phyloP scores from a whole-genome alignment of 164 flowering plant species.

The Liriodendron chinense region DNA sequence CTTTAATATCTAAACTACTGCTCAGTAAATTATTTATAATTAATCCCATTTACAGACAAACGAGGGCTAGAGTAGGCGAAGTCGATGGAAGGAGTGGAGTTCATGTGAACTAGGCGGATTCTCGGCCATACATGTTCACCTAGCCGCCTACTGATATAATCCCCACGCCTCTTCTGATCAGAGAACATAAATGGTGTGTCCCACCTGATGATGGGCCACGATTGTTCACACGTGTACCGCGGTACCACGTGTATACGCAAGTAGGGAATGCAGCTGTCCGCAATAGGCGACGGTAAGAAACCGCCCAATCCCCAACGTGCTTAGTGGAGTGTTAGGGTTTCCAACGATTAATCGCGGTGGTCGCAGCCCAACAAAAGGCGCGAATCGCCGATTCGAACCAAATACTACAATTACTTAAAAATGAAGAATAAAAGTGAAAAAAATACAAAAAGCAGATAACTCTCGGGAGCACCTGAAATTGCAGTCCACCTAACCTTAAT shows the following conservation, averaged over 20 bases:
- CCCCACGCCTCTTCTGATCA: too few species aligned
- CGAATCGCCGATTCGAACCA: conserved; percentile 23
- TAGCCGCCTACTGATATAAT: too few species aligned
- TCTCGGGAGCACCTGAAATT: neutral
- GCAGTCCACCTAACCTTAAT: neutral
- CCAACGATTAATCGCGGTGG: conserved; percentile 11
- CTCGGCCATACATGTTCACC: too few species aligned
- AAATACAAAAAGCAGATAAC: neutral
- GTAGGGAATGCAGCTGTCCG: neutral
- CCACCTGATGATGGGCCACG: too few species aligned
- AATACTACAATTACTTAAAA: neutral
- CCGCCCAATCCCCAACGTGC: conserved; percentile 14
- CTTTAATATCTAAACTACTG: too few species aligned
- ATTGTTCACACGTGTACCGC: too few species aligned
- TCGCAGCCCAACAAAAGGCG: conserved; percentile 15
- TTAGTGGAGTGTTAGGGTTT: neutral
- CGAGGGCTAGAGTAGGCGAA: too few species aligned
- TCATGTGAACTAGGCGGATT: too few species aligned
- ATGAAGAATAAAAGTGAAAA: neutral
- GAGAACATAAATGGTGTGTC: too few species aligned
- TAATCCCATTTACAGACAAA: too few species aligned
- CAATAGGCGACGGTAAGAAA: neutral
- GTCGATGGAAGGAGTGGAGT: too few species aligned
- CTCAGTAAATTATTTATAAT: too few species aligned
- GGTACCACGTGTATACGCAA: neutral